Conservation (phyloP, 2,329 filamentous ascomycete species). For the Sphaerulina populicola region DNA sequence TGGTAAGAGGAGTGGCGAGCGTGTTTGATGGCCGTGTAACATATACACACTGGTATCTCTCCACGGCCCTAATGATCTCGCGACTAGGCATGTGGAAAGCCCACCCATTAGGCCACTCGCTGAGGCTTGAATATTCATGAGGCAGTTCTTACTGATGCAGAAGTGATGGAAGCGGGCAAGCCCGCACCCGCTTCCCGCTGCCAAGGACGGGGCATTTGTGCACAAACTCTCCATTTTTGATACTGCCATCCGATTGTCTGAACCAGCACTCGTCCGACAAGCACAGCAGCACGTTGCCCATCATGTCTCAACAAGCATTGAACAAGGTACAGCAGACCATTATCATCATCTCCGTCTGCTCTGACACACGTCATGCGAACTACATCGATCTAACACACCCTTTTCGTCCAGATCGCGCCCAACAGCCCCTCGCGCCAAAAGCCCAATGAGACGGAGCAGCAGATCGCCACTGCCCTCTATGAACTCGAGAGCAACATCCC, state of each 20-base stretch:
- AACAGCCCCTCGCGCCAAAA: constrained; percentile 95
- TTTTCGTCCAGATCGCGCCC: constrained; percentile 57
- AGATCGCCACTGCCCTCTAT: constrained; percentile 93
- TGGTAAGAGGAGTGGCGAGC: constrained; percentile 91
- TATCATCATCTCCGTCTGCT: not conserved
- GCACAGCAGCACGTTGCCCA: constrained; percentile 29
- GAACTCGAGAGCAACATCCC: constrained; percentile 99
- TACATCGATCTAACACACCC: not conserved
- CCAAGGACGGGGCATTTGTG: too few species aligned
- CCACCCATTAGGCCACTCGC: too few species aligned
- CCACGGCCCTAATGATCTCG: too few species aligned
- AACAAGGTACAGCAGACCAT: constrained; percentile 58
- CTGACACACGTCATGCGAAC: not conserved
- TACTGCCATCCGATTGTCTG: too few species aligned
- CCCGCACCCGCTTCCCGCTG: too few species aligned
- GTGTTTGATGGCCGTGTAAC: constrained; percentile 45
- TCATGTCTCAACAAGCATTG: constrained; percentile 60
- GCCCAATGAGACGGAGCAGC: constrained; percentile 95
- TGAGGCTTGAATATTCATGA: too few species aligned
- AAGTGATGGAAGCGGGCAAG: too few species aligned
- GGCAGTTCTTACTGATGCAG: too few species aligned
- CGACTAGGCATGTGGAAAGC: too few species aligned
- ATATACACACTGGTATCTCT: too few species aligned
- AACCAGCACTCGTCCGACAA: not conserved
- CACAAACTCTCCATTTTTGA: too few species aligned